Base-by-base conservation (phyloP, 495 filamentous ascomycete species). In the Hypoxylon perforatum region DNA sequence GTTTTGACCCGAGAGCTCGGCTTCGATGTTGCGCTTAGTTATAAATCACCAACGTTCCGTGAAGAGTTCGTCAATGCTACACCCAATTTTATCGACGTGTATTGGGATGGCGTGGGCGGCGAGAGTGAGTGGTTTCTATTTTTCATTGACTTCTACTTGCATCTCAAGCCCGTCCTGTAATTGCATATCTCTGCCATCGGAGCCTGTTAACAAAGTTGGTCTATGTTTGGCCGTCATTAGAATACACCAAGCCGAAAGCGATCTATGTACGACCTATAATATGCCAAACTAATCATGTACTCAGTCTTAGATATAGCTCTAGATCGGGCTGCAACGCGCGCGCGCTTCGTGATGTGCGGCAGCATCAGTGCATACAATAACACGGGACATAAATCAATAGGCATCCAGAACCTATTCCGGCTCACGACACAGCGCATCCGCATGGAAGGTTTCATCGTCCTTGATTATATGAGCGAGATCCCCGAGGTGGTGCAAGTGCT, bases 11-110 rank as follows among this genome's bases (percentile, higher is more conserved):
- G 87, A 67, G 80, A 78, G 57, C 75, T 91, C 9, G 88, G 89
- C 0, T 88, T 86, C 41, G 88, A 92, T 75, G 76, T 83, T 18
- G 89, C 87, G 44, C 58, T 92, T 57, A 90, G 91, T 77, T 92
- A 91, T 76, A 90, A 90, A 75, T 77, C 74, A 42, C 54, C 78
- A 0, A 73, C 76, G 8, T 93, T 91, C 63, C 73, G 74, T 53
- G 55, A 82, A 49, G 82, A 90, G 47, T 81, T 92, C 41, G 76
- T 67, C 55, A 78, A 80, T 63, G 87, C 80, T 10, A 90, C 89
- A 15, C 85, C 87, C 1, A 60, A 84, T 0, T 87, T 76, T 61
- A 87, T 90, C 14, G 86, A 92, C 58, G 81, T 91, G 18, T 91
- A 85, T 69, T 90, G 85, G 72, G 90, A 91, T 67, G 91, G 91